phyloP scores from a whole-genome alignment of 495 filamentous ascomycete species.

The Aspergillus leporis region DNA sequence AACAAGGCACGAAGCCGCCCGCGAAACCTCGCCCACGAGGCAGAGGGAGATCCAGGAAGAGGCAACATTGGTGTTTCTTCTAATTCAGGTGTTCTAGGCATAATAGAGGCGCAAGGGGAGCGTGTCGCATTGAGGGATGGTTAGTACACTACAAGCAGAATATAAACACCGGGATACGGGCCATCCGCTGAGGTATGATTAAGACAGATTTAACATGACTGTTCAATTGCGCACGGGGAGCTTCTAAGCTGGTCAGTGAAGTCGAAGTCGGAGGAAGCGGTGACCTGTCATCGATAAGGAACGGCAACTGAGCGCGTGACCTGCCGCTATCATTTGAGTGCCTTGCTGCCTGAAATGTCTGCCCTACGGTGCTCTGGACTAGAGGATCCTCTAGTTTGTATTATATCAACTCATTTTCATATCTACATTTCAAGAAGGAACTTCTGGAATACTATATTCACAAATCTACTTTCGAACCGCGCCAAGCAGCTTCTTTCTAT shows the following conservation, averaged over 20 bases:
- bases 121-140: neutral
- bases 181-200: neutral
- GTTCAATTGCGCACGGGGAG: neutral
- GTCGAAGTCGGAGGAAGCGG: neutral
- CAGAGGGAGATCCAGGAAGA: constrained; percentile 71
- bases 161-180: neutral
- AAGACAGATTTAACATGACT: neutral
- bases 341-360: constrained; percentile 10
- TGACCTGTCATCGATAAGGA: neutral
- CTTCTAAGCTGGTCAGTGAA: neutral
- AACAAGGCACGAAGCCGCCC: constrained; percentile 65
- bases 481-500: neutral
- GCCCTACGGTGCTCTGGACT: neutral
- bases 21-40: constrained; percentile 70
- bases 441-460: neutral
- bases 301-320: constrained; percentile 4
- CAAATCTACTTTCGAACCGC: neutral
- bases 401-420: no score
- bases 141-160: neutral
- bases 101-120: constrained; percentile 16
- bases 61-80: constrained; percentile 53
- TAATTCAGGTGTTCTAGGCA: constrained; percentile 18
- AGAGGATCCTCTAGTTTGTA: no score
- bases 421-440: neutral
- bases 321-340: neutral